phyloP scores from a whole-genome alignment of 176 grass and related monocot species.

The Musa acuminata region DNA sequence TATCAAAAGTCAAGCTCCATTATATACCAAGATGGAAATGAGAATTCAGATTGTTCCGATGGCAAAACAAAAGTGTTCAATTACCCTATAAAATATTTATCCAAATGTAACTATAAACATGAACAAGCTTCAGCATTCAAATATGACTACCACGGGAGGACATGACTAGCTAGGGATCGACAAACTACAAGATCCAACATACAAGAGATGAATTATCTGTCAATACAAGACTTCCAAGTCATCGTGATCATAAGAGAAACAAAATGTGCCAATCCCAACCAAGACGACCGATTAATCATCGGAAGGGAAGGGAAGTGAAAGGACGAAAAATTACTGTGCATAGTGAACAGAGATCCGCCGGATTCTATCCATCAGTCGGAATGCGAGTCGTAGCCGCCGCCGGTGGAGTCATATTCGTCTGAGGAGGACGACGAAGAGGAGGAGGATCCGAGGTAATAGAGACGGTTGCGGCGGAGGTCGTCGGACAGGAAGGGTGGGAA shows the following conservation, averaged over 20 bases:
- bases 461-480: background rate
- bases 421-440: slow-evolving; percentile 18
- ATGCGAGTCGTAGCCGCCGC: slow-evolving; percentile 31
- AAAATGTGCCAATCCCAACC: background rate
- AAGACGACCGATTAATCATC: background rate
- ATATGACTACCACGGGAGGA: no score
- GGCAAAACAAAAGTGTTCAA: background rate
- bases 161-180: background rate
- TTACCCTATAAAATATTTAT: background rate
- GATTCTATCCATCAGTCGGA: slow-evolving; percentile 27
- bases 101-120: background rate
- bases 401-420: slow-evolving; percentile 18
- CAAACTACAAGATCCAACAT: background rate
- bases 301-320: background rate
- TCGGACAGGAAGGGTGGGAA: slow-evolving; percentile 37
- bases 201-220: background rate
- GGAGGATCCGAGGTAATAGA: slow-evolving; percentile 14
- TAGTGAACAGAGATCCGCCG: background rate
- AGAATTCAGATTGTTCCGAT: background rate
- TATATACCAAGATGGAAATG: no score
- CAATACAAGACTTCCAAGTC: background rate
- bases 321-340: slow-evolving; percentile 6
- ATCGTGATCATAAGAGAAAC: background rate
- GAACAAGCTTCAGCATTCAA: background rate
- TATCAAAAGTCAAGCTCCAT: background rate